Evolutionary conservation across 2,329 filamentous ascomycete species (phyloP), one percentile per base, ranked within the genome.

Genomic region (Colletotrichum trifolii): DNA sequence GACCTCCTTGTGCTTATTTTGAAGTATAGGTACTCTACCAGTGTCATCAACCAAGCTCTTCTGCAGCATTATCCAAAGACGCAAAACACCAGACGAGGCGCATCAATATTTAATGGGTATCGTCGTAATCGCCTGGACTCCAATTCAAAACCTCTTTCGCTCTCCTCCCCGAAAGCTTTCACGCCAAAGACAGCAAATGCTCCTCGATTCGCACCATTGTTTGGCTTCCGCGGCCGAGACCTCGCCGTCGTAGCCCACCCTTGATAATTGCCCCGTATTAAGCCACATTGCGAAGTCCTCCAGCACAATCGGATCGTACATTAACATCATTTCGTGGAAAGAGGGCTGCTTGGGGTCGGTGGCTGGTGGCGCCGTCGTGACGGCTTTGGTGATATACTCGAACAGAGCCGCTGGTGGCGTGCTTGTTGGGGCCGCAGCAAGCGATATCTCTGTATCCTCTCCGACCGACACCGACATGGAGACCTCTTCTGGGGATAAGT

Each of bases 251-350:
- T 87, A 91, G 0, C 88, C 88, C 0, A 88, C 84, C 4, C 82
- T 80, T 11, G 83, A 83, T 48, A 94, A 77, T 33, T 88, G 87
- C 11, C 90, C 90, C 4, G 84, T 84, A 70, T 97, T 97, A 13
- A 98, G 78, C 91, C 94, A 98, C 0, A 81, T 78, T 0, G 94
- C 86, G 12, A 99, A 81, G 69, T 97, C 94, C 77, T 98, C 95
- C 0, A 97, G 78, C 1, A 96, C 84, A 47, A 99, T 91, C 0
- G 95, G 93, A 71, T 98, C 94, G 74, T 96, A 98, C 74, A 98
- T 87, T 6, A 98, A 82, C 50, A 99, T 97, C 78, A 94, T 96
- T 77, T 98, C 93, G 71, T 96, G 85, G 92, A 94, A 98, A 2
- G 87, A 93, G 12, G 87, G 88, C 2, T 83, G 74, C 7, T 69